Conservation (phyloP, 2,329 filamentous ascomycete genomes). For the Cercospora zeina region DNA sequence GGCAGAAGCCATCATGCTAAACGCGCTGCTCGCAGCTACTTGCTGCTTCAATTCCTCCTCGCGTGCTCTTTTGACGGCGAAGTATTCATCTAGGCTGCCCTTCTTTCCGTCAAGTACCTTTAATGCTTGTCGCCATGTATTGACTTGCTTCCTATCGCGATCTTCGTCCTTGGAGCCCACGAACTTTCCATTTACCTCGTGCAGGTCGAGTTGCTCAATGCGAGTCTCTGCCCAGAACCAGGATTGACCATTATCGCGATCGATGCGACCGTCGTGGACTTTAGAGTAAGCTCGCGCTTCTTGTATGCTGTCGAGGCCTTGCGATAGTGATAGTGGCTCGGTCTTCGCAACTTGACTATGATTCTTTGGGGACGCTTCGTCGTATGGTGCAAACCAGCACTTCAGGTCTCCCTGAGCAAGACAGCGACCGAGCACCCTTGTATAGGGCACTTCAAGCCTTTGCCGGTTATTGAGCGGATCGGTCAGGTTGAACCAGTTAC, state of each 20-base stretch:
- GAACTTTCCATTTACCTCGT: constrained; percentile 28
- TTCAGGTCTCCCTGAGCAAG: constrained; percentile 54
- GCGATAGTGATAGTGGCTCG: constrained; percentile 23
- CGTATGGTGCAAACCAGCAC: constrained; percentile 42
- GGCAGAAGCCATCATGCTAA: constrained; percentile 24
- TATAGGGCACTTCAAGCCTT: constrained; percentile 49
- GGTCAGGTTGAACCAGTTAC: constrained; percentile 55
- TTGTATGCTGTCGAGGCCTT: constrained; percentile 50
- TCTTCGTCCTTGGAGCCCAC: constrained; percentile 27
- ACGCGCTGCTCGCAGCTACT: constrained; percentile 13
- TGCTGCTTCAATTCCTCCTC: constrained; percentile 22
- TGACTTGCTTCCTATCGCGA: constrained; percentile 28
- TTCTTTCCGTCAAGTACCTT: constrained; percentile 36
- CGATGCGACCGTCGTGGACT: constrained; percentile 52
- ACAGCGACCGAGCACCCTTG: constrained; percentile 56
- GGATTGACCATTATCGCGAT: constrained; percentile 38
- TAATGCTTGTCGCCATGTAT: constrained; percentile 33
- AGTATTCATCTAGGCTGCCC: constrained; percentile 31
- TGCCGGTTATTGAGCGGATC: constrained; percentile 45
- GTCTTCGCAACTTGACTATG: constrained; percentile 7
- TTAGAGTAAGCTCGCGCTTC: constrained; percentile 52
- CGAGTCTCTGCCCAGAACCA: constrained; percentile 62
- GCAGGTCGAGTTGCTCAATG: constrained; percentile 57
- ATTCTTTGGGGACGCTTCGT: neutral
- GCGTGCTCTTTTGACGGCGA: constrained; percentile 30